Evolutionary conservation across 805 yeast species (phyloP), one percentile per base, ranked within the genome.

Genomic region (Tetrapisispora nanseiensis): DNA sequence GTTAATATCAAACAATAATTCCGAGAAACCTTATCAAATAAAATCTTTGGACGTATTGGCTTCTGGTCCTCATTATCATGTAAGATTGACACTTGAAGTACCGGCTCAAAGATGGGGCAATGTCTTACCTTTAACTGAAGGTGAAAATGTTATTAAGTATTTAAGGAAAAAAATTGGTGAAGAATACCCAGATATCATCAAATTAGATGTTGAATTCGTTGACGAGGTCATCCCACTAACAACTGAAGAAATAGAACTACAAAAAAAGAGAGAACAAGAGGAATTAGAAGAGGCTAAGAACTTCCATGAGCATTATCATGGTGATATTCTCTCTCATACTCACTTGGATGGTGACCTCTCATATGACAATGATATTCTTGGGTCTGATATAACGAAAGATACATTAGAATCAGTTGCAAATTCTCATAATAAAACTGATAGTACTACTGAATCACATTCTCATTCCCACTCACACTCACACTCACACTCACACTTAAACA

Each of bases 51-150:
- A 74, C 2, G 66, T 78, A 3, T 56, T 78, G 50, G 62, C 76
- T 0, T 71, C 80, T 2, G 85, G 85, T 4, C 82, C 84, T 39
- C 74, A 76, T 46, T 63, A 63, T 3, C 67, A 68, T 39, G 66
- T 66, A 4, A 62, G 56, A 37, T 37, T 62, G 15, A 40, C 53
- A 1, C 45, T 70, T 19, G 64, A 61, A 46, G 69, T 62, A 8
- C 75, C 74, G n/a, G 23, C 53, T 21, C 74, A 69, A 49, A 66
- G 64, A 56, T 68, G 72, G 72, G 72, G 61, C 21, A 69, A 69
- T 43, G 66, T 66, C 4, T 50, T 70, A 39, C 66, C 58, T 12
- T 57, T 69, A 19, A 57, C 57, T 18, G 73, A 70, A 50, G 63
- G 68, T 45, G 72, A 69, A 50, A 54, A 62, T 42, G 72, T 70